phyloP scores from a whole-genome alignment of 2,329 filamentous ascomycete genomes.

The Hypoxylon rubiginosum region DNA sequence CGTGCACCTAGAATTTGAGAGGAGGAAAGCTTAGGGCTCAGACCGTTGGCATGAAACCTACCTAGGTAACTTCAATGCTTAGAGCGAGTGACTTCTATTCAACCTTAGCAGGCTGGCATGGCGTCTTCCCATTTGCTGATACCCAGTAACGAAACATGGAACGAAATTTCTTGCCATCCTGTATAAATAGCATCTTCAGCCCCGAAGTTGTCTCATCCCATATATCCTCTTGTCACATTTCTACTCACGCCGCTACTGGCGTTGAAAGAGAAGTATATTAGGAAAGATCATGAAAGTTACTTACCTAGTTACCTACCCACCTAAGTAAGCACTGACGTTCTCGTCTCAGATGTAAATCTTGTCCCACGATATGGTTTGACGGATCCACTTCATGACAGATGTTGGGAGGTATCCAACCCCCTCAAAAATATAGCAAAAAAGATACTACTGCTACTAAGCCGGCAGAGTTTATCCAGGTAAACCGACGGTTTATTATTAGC shows the following conservation, averaged over 20 bases:
- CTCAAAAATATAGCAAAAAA: neutral
- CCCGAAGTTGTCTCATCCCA: neutral
- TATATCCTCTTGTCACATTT: neutral
- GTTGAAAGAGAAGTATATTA: neutral
- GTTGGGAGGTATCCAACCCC: neutral
- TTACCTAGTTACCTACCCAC: neutral
- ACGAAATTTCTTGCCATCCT: neutral
- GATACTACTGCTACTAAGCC: neutral
- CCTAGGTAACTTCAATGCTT: neutral
- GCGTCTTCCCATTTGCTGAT: too few relatives aligned
- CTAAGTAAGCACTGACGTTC: neutral
- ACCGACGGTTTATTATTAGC: too few relatives aligned
- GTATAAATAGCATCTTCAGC: neutral
- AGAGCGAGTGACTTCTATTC: neutral
- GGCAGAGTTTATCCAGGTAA: too few relatives aligned
- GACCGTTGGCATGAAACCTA: neutral
- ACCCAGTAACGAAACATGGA: too few relatives aligned
- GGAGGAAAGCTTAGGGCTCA: neutral
- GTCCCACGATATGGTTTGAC: neutral
- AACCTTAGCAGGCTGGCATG: neutral
- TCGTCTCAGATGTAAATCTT: neutral
- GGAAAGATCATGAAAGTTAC: neutral
- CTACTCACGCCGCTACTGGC: neutral
- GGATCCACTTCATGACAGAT: neutral
- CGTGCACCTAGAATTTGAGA: neutral